Evolutionary conservation across 176 grass and related monocot species (phyloP), one percentile per base, ranked within the genome.

Genomic region (Triticum urartu): DNA sequence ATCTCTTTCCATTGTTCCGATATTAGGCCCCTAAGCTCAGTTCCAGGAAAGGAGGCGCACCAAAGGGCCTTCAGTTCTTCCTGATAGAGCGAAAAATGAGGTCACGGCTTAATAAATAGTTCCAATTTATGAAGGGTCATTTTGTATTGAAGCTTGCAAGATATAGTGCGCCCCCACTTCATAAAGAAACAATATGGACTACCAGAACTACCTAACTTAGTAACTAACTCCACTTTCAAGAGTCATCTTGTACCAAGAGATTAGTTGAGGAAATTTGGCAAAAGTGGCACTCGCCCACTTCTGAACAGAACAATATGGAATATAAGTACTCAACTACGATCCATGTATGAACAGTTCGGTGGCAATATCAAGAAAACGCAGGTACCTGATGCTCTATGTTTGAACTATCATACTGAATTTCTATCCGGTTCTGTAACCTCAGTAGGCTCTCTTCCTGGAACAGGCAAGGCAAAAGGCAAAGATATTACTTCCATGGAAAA

Each of bases 1-100:
- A 99, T 99, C 82, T 99, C 97, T 82, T 99, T 99, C 97, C 97
- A 99, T 88, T 96, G 92, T 34, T 96, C 92, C 64, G 97, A 99
- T 91, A 96, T 85, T 73, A 97, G 79, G 5, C 90, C 94, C 6
- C 32, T 80, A 81, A 96, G 90, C 86, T 99, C 90, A 13, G 85
- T 85, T 87, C 92, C 94, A 83, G 97, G 97, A 86, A 91, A 99
- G 71, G 97, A 86, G 86, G 85, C 81, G 78, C 40, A 84, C 97
- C 97, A 99, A 58, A 99, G 90, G 81, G 90, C 86, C 28, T 62
- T 88, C 50, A 99, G 72, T 36, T 89, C 94, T 85, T 99, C 97
- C 97, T 99, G 79, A 87, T 40, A 81, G 42, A 52, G 14, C 4
- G 8, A 78, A 66, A 87, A 82, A 58, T 7, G 14, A 88, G 32